A percentile compares a stretch with the other conserved stretches of the same genome.
These are phyloP conservation scores for Cytauxzoon felis DNA, from an alignment of 169 alveolate genomes.

Conservation along the genomic window DNA sequence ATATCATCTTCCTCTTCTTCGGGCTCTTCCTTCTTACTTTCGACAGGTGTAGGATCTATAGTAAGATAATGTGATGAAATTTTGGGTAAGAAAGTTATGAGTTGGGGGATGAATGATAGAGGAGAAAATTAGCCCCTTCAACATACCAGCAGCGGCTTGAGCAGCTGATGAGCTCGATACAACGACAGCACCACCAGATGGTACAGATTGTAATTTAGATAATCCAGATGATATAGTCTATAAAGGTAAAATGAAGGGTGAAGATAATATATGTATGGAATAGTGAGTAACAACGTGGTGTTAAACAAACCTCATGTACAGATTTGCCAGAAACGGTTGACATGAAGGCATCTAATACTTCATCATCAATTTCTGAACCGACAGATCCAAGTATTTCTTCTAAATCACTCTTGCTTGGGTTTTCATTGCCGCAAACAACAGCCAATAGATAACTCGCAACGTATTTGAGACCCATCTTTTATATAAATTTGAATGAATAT, in stretches of 20 bases:
- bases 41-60: constrained; percentile 21
- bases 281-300: not conserved
- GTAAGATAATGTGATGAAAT: no score
- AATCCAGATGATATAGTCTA: constrained; percentile 68
- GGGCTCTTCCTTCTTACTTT: constrained; percentile 67
- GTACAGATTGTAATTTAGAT: constrained; percentile 66
- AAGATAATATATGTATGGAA: not conserved
- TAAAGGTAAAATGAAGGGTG: not conserved
- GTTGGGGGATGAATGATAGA: no score
- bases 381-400: constrained; percentile 68
- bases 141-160: constrained; percentile 50
- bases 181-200: constrained; percentile 66
- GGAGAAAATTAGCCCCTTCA: not conserved
- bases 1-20: constrained; percentile 79
- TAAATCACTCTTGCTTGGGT: constrained; percentile 68
- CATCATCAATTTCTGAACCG: constrained; percentile 73
- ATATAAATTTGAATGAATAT: not conserved
- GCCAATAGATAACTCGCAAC: constrained; percentile 74
- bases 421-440: constrained; percentile 72
- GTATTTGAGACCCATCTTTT: constrained; percentile 73
- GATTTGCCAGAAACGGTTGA: constrained; percentile 64
- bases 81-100: no score
- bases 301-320: constrained; percentile 65
- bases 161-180: constrained; percentile 67
- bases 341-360: constrained; percentile 58